Base-by-base conservation (phyloP, 169 alveolate species). In the Cryptosporidium felis region DNA sequence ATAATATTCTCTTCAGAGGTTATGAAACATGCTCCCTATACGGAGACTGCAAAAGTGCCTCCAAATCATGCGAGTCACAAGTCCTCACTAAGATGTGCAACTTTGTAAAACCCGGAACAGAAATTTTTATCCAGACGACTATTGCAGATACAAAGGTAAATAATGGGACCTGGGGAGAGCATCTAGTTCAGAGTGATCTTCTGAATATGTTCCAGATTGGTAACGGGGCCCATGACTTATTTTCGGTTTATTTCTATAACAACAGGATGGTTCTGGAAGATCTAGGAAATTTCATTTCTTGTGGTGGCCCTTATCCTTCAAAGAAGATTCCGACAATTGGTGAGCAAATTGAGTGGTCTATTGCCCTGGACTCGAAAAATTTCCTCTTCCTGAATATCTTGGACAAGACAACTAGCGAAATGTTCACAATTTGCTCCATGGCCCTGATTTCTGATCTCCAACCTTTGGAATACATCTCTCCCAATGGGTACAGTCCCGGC, bases 101-200 rank as follows among this genome's bases (percentile, higher is more conserved):
- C 32, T 42, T 42, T 12, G 32, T 56, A 4, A 38, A 56, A 10
- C 8, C 44, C 4, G 63, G 63, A 9, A 30, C 63, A 28, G 63
- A 56, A 14, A 56, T 56, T 10, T 28, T 26, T 1, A 3, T 56
- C 23, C 63, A 56, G 8, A 56, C 63, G 23, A 56, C n/a, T 10
- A 56, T 56, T 8, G 9, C 45, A 30, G 26, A 28, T 4, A 56
- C 63, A n/a, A 56, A 56, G n/a, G 28, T 56, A 1, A 56, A 56
- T 8, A 56, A 56, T 28, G 63, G 63, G 23, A 56, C 63, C 23
- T 56, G 63, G 63, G 63, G 63, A 56, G 21, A 38, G n/a, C 44
- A 18, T 56, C 23, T 56, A 21, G 16, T 56, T 28, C 63, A 56
- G 18, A 30, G 6, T 8, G 63, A 56, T 56, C 63, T 56, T 5